Conservation (phyloP, 768 basidiomycete genomes). For the Ephemerocybe angulata region DNA sequence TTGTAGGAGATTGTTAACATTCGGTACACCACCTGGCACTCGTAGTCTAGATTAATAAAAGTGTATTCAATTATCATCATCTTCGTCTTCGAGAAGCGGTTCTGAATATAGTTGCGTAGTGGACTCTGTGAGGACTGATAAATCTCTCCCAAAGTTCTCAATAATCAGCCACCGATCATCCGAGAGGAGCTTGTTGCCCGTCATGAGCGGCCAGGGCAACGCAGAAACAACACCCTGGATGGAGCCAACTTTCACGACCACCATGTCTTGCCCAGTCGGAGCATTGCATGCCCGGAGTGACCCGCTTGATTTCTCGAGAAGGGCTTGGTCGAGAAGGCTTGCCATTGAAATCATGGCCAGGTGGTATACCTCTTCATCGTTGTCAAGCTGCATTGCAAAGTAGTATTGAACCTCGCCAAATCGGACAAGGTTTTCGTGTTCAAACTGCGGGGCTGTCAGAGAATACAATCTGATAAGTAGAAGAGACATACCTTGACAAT, state of each 20-base stretch:
- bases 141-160: neutral
- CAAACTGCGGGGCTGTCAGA: no score
- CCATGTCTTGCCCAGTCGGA: constrained; percentile 27
- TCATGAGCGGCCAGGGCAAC: neutral
- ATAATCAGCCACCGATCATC: neutral
- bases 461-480: no score
- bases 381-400: neutral
- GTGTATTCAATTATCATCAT: no score
- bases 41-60: no score
- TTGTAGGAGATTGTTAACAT: no score
- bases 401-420: neutral
- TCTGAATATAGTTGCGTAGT: no score
- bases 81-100: no score
- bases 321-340: neutral
- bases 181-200: neutral
- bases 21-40: no score
- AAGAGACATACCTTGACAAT: no score
- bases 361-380: neutral
- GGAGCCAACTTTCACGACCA: neutral
- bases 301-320: constrained; percentile 11
- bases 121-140: no score
- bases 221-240: neutral
- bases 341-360: neutral
- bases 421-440: neutral
- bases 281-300: constrained; percentile 23